Conservation (phyloP, 192 early-diverging fungal species). For the Chytriomyces sp. region DNA sequence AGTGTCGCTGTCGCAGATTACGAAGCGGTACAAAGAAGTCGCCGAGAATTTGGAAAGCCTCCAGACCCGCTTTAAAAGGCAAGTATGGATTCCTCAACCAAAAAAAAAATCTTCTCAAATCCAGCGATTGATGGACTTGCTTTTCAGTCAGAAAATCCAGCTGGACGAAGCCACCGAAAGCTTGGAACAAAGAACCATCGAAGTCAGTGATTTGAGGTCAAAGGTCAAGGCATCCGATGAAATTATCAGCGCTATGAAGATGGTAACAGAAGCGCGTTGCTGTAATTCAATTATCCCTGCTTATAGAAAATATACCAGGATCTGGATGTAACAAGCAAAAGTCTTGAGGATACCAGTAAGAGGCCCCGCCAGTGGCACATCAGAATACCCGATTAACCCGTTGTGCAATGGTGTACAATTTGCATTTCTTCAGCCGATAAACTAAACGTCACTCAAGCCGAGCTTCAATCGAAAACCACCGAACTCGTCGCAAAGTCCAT, state of each 20-base stretch:
- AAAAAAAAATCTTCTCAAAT: neutral
- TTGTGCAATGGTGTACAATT: no score
- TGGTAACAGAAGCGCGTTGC: neutral
- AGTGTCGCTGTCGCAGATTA: slow-evolving; percentile 4
- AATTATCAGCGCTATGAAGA: neutral
- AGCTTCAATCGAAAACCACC: no score
- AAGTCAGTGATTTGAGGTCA: neutral
- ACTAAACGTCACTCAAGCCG: no score
- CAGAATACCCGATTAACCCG: no score
- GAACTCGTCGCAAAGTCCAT: no score
- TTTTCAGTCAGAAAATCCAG: neutral
- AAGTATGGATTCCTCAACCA: neutral
- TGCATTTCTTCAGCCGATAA: no score
- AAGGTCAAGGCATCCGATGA: neutral
- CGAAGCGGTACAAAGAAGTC: slow-evolving; percentile 31
- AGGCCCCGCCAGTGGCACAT: no score
- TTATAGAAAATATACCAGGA: neutral
- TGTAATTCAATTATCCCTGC: no score
- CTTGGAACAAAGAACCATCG: neutral
- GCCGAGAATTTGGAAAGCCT: slow-evolving; percentile 41
- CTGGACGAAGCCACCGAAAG: slow-evolving; percentile 2
- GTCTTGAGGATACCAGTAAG: neutral
- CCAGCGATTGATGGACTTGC: neutral
- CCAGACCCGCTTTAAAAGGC: slow-evolving; percentile 57
- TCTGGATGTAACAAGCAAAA: neutral